Evolutionary conservation across 441 rosid genomes (phyloP).

Genomic region (Adansonia gregorii): DNA sequence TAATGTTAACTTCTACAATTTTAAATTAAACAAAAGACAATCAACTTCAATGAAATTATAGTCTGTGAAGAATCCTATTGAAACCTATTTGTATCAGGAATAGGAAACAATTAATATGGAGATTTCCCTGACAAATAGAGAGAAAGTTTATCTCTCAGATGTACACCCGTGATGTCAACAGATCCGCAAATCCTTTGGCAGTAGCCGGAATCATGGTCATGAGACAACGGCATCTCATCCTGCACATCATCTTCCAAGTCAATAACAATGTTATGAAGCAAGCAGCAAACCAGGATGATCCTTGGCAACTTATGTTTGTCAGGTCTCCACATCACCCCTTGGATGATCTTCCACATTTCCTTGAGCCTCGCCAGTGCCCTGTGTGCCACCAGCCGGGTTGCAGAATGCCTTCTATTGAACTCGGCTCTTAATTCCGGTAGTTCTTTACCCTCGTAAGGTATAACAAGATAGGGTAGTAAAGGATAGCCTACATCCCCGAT

Average conservation of each 20-base stretch:
- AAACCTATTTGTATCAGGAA: conserved; percentile 5
- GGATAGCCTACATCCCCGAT: conserved; percentile 65
- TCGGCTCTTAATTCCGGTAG: conserved; percentile 42
- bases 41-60: not conserved
- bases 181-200: conserved; percentile 45
- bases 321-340: conserved; percentile 76
- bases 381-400: conserved; percentile 50
- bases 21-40: conserved; percentile 9
- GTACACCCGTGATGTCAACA: conserved; percentile 42
- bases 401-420: conserved; percentile 53
- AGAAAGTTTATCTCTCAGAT: conserved; percentile 54
- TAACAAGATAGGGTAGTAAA: conserved; percentile 60
- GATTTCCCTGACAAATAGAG: conserved; percentile 44
- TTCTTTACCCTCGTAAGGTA: conserved; percentile 55
- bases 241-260: conserved; percentile 56
- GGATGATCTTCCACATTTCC: conserved; percentile 66
- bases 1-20: not conserved
- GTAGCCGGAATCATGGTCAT: conserved; percentile 52
- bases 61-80: conserved; percentile 12
- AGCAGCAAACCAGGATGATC: conserved; percentile 71
- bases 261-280: conserved; percentile 68
- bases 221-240: conserved; percentile 34
- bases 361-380: conserved; percentile 60
- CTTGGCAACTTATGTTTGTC: conserved; percentile 68
- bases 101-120: conserved; percentile 30